A percentile compares a stretch with the other conserved stretches of the same genome.
These are phyloP conservation scores for Xanthoceras sorbifolium DNA, from an alignment of 345 rosid genomes.

Conservation along the genomic window DNA sequence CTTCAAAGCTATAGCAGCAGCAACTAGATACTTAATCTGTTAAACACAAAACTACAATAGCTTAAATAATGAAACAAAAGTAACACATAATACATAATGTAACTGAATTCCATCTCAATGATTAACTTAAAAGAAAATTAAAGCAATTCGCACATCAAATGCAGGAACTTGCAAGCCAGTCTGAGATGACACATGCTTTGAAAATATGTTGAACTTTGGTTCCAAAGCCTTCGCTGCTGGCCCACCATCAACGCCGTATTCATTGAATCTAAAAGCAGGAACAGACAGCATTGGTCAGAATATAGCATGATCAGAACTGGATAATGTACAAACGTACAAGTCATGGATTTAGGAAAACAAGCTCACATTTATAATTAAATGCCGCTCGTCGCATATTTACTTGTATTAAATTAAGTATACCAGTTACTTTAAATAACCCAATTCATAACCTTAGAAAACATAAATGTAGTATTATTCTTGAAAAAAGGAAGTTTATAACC, in stretches of 20 bases:
- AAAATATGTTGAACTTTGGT: slow-evolving; percentile 48
- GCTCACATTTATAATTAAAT: not conserved
- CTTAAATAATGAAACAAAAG: not conserved
- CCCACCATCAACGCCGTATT: slow-evolving; percentile 66
- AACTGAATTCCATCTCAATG: not conserved
- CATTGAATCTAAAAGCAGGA: slow-evolving; percentile 51
- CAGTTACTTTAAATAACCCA: not conserved
- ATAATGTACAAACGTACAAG: not conserved
- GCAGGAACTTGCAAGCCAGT: slow-evolving; percentile 58
- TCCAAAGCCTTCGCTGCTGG: slow-evolving; percentile 47
- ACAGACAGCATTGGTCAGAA: slow-evolving; percentile 6
- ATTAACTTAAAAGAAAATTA: not conserved
- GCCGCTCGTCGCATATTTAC: not conserved
- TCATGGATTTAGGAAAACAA: not conserved
- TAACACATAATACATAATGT: not conserved
- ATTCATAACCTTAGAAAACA: not conserved
- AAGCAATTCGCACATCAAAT: slow-evolving; percentile 40
- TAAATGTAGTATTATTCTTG: not conserved
- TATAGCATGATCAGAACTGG: not conserved
- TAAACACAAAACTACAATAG: slow-evolving; percentile 7
- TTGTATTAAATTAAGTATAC: not conserved
- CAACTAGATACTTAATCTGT: slow-evolving; percentile 53
- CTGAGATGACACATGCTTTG: slow-evolving; percentile 42
- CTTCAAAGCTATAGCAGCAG: slow-evolving; percentile 56
- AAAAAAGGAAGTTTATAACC: not conserved